Conservation (phyloP, 257 asterid species). For the Solanum pinnatisectum region DNA sequence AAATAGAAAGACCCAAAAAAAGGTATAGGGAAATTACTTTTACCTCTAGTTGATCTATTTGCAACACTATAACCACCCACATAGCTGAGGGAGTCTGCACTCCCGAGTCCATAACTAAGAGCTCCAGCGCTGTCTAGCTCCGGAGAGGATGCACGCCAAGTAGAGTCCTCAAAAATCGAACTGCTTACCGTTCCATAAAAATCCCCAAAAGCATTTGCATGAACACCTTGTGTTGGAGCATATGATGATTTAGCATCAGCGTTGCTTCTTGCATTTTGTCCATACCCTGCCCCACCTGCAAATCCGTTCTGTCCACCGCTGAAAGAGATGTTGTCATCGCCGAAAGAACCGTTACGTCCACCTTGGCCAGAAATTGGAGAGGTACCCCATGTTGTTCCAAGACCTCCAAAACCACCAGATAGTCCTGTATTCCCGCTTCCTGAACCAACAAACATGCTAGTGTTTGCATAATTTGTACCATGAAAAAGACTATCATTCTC, state of each 20-base stretch:
- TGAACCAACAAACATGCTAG: constrained; percentile 31
- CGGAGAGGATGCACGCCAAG: constrained; percentile 46
- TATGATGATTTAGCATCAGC: constrained; percentile 26
- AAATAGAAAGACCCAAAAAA: background rate
- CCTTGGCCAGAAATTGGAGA: constrained; percentile 40
- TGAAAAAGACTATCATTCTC: constrained; percentile 29
- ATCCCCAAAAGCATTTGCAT: constrained; percentile 32
- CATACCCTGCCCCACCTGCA: constrained; percentile 28
- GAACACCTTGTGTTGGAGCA: constrained; percentile 25
- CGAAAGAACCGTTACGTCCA: constrained; percentile 27
- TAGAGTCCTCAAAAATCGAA: constrained; percentile 30
- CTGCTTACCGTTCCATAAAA: constrained; percentile 25
- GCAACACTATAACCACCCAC: constrained; percentile 48
- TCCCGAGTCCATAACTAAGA: constrained; percentile 41
- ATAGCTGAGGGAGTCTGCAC: constrained; percentile 32
- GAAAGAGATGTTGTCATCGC: constrained; percentile 20
- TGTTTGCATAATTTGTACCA: constrained; percentile 18
- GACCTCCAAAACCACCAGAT: constrained; percentile 38
- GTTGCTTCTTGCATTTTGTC: constrained; percentile 30
- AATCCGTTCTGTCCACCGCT: constrained; percentile 28
- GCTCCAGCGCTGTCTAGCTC: constrained; percentile 35
- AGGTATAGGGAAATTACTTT: background rate
- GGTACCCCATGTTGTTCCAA: constrained; percentile 58
- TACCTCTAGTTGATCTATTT: constrained; percentile 70
- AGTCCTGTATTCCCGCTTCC: constrained; percentile 33